Percentiles rank a stretch among this genome's conserved stretches.
phyloP scores from a whole-genome alignment of 2,329 filamentous ascomycete species.

The Aspergillus niger region DNA sequence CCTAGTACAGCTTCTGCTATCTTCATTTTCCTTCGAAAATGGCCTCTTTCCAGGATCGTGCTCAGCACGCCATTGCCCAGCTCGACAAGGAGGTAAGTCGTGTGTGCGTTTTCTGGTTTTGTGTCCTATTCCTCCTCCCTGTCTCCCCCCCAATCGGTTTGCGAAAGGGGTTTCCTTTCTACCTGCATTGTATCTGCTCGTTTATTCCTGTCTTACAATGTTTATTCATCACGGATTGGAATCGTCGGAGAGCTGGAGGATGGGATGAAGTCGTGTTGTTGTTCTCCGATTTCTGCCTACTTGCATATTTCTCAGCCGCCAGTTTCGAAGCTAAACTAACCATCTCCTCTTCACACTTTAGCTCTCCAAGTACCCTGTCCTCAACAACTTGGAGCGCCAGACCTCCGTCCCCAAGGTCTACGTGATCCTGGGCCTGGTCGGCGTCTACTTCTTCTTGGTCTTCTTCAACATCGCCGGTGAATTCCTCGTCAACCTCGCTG shows the following conservation, averaged over 20 bases:
- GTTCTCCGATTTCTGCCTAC: slow-evolving; percentile 1
- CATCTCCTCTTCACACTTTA: slow-evolving; percentile 33
- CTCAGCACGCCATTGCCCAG: slow-evolving; percentile 65
- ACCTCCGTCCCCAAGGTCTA: slow-evolving; percentile 70
- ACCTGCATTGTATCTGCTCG: background rate
- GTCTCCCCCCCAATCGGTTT: background rate
- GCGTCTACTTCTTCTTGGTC: slow-evolving; percentile 69
- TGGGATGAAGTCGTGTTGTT: background rate
- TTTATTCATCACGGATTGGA: too few species aligned
- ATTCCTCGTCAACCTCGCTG: slow-evolving; percentile 68
- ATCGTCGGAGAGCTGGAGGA: background rate
- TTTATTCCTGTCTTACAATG: background rate
- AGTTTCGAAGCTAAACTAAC: slow-evolving; percentile 14
- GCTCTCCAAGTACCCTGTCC: slow-evolving; percentile 67
- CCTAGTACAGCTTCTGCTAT: slow-evolving; percentile 5
- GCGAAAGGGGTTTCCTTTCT: background rate
- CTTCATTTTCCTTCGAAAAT: slow-evolving; percentile 26
- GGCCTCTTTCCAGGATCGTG: slow-evolving; percentile 61
- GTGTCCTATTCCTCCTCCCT: slow-evolving; percentile 9
- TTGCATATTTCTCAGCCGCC: slow-evolving; percentile 8
- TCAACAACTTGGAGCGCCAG: slow-evolving; percentile 70
- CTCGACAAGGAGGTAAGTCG: slow-evolving; percentile 67
- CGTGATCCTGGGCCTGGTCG: slow-evolving; percentile 63
- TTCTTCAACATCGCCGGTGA: slow-evolving; percentile 72
- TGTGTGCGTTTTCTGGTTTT: slow-evolving; percentile 27